Base-by-base conservation (phyloP, 148 eudicot species). In the Selenicereus undatus region DNA sequence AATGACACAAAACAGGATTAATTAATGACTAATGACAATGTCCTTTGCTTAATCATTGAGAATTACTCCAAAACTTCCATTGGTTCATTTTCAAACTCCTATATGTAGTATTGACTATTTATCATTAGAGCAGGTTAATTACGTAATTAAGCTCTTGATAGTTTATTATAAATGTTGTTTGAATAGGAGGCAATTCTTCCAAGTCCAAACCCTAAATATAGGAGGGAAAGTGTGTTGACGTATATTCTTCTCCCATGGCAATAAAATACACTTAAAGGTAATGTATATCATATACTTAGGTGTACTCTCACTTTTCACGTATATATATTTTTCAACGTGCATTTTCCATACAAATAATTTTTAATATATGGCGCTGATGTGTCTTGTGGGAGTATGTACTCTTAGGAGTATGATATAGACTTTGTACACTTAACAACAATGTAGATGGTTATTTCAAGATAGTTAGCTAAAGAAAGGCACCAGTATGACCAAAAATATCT, bases 131-230 rank as follows among this genome's bases (percentile, higher is more conserved):
- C 32, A 32, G 36, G 29, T 48, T 76, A 80, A 72, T 32, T 42
- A 66, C 3, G 60, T 76, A 80, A 72, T 32, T 42, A 66, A 17
- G 60, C 26, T 45, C 36, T 13, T 73, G 16, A 84, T 79, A 30
- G 27, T 84, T 71, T 76, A 83, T 76, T 56, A 22, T 9, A 76
- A 56, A 8, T 89, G 91, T 91, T 81, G 89, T 87, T 90, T 89
- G 92, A 89, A 90, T 70, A 79, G 92, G 90, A 84, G 85, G 89
- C 93, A 86, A 78, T 77, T 82, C 17, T 88, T 92, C 91, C 86
- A 85, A 89, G 90, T 88, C 86, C 84, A 84, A 88, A 86, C 92
- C 93, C 69, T 86, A 80, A 92, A 80, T 88, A 88, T 84, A 81
- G 96, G 96, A 80, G 42, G 11, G 20, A 76, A 76, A 11, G 29